Evolutionary conservation across 306 rosid genomes (phyloP), one percentile per base, ranked within the genome.

Genomic region (Geum urbanum): DNA sequence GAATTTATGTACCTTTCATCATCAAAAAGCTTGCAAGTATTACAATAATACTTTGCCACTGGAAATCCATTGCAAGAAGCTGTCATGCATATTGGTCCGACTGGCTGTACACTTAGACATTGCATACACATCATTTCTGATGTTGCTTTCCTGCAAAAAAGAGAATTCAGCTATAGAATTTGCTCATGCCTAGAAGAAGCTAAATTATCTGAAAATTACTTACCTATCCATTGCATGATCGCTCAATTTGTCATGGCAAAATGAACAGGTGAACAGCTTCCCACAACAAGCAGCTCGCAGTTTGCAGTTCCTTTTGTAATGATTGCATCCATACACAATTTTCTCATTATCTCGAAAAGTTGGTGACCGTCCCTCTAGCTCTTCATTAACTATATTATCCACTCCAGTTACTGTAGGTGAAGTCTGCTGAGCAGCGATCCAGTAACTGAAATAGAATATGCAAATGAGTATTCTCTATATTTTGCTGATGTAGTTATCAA

Each of bases 251-350:
- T 90, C 96, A 67, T 90, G 98, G 84, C 97, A 94, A 84, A 81
- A 88, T 71, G 89, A 81, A 80, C 98, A 94, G 18, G 98, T 77
- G 83, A 85, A 90, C 57, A 94, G 78, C 82, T 86, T 84, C 74
- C 90, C 92, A 64, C 98, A 94, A 80, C 98, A 94, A 75, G 83
- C 80, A 77, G 98, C 97, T 22, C 76, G 89, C 48, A 94, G 84
- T 74, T 94, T 94, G 89, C 97, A 94, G 84, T 88, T 94, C 80
- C 97, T 87, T 80, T 87, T 88, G 83, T 90, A 94, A 72, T 94
- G 98, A 78, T 88, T 89, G 74, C 98, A 94, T 16, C 98, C 98
- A 50, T 90, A 91, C 48, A 84, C 77, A 46, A 69, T 76, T 72
- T 81, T 86, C 76, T 87, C 87, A 0, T 77, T 66, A 79, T 91